Percentiles rank a stretch among this genome's conserved stretches.
phyloP scores from a whole-genome alignment of 2,329 filamentous ascomycete species.

The Curvularia lunata region DNA sequence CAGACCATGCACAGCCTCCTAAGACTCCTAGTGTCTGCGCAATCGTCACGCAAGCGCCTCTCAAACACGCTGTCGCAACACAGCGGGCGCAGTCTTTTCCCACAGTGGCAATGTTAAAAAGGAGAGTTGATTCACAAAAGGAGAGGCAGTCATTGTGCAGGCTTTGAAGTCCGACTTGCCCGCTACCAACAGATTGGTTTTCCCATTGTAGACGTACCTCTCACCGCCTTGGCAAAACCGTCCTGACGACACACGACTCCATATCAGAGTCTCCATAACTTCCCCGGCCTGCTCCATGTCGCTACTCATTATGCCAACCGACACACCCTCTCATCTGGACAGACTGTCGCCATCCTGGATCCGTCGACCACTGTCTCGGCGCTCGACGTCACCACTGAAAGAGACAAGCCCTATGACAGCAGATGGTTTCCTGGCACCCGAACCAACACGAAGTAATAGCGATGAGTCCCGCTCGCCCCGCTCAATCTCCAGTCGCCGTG shows the following conservation, averaged over 20 bases:
- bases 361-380: slow-evolving; percentile 19
- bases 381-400: slow-evolving; percentile 14
- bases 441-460: slow-evolving; percentile 31
- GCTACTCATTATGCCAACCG: slow-evolving; percentile 36
- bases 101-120: slow-evolving; percentile 14
- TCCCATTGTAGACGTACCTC: slow-evolving; percentile 3
- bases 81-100: slow-evolving; percentile 19
- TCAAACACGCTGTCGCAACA: slow-evolving; percentile 10
- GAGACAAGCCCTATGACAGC: slow-evolving; percentile 26
- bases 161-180: slow-evolving; percentile 1
- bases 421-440: slow-evolving; percentile 25
- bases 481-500: slow-evolving; percentile 32
- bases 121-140: slow-evolving; percentile 12
- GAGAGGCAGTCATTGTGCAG: slow-evolving; percentile 13
- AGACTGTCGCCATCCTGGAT: slow-evolving; percentile 35
- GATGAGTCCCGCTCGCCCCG: slow-evolving; percentile 33
- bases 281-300: slow-evolving; percentile 25
- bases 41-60: slow-evolving; percentile 13
- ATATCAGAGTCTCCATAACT: neutral
- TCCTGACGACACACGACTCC: neutral
- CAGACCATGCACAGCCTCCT: slow-evolving; percentile 22
- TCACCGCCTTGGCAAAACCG: slow-evolving; percentile 9
- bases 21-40: slow-evolving; percentile 11
- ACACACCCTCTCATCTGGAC: slow-evolving; percentile 28
- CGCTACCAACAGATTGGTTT: neutral